These are phyloP conservation scores for sorghum (Sorghum bicolor) DNA, from an alignment of 176 grass and related monocot genomes.

Conservation along the genomic window Sorghum_bicolor_NCBIv3 NC_012870.2:9498501-9499000, in stretches of 20 bases:
- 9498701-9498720: neutral
- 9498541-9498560: constrained; percentile 4
- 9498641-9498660: constrained; percentile 31
- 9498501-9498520: no score
- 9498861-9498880: neutral
- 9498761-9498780: constrained; percentile 39
- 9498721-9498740: neutral
- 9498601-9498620: neutral
- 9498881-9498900: neutral
- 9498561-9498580: neutral
- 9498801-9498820: constrained; percentile 6
- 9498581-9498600: neutral
- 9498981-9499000: neutral
- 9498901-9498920: neutral
- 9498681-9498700: neutral
- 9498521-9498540: neutral
- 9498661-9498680: constrained; percentile 40
- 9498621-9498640: constrained; percentile 31
- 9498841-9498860: constrained; percentile 28
- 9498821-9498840: constrained; percentile 37
- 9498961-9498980: neutral
- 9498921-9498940: neutral
- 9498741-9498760: constrained; percentile 13
- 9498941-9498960: neutral
- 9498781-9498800: constrained; percentile 42